Evolutionary conservation across 345 rosid species (phyloP).

Genomic region (Raphanus raphanistrum): DNA sequence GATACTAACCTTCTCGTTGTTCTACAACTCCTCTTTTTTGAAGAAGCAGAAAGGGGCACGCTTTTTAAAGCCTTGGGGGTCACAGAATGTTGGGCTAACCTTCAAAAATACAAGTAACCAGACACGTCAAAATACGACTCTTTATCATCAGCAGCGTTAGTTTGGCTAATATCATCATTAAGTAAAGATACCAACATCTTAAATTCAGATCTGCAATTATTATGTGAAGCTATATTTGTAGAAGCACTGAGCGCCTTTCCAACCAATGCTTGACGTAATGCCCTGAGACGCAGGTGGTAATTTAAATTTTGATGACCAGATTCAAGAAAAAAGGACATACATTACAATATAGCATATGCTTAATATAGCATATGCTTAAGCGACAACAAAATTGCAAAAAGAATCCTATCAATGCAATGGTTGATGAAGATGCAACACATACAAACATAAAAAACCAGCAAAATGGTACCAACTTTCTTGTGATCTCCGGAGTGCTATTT

Average conservation of each 20-base stretch:
- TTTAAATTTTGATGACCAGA: constrained; percentile 12
- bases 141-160: constrained; percentile 4
- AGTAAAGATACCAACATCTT: constrained; percentile 47
- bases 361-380: constrained; percentile 2
- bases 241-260: constrained; percentile 44
- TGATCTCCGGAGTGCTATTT: constrained; percentile 42
- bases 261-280: constrained; percentile 42
- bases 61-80: constrained; percentile 38
- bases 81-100: constrained; percentile 49
- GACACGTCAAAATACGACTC: constrained; percentile 27
- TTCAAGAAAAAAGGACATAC: constrained; percentile 4
- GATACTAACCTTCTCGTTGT: constrained; percentile 46
- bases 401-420: constrained; percentile 4
- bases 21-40: constrained; percentile 43
- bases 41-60: constrained; percentile 37
- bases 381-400: constrained; percentile 10
- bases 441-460: neutral
- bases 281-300: constrained; percentile 45
- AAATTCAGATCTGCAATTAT: constrained; percentile 44
- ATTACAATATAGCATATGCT: neutral
- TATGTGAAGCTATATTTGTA: constrained; percentile 38
- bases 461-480: constrained; percentile 51
- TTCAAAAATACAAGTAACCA: constrained; percentile 38
- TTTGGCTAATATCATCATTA: constrained; percentile 23
- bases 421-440: constrained; percentile 25